phyloP scores from a whole-genome alignment of 2,329 filamentous ascomycete species.

The Pseudogymnoascus sp. region DNA sequence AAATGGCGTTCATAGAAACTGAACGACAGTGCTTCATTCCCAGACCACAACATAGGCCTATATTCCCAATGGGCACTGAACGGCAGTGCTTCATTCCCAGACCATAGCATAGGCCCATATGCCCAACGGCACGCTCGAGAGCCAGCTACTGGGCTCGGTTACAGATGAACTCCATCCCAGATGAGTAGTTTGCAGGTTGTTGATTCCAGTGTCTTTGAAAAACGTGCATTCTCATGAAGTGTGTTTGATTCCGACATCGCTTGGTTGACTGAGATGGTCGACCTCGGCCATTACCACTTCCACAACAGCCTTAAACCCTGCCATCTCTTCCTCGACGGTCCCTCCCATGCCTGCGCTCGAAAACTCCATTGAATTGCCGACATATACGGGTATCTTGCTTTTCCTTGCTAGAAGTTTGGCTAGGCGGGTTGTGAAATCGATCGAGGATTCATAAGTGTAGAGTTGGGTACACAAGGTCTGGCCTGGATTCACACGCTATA shows the following conservation, averaged over 20 bases:
- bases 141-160: not conserved
- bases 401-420: conserved; percentile 75
- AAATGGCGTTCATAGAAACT: not conserved
- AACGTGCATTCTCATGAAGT: not conserved
- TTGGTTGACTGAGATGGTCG: conserved; percentile 14
- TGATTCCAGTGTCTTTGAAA: not conserved
- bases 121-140: not conserved
- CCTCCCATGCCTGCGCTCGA: conserved; percentile 65
- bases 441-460: conserved; percentile 62
- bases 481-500: conserved; percentile 32
- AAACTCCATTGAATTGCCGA: conserved; percentile 79
- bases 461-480: conserved; percentile 71
- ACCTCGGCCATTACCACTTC: conserved; percentile 55
- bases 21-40: not conserved
- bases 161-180: not conserved
- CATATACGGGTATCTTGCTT: conserved; percentile 69
- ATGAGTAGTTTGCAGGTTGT: not conserved
- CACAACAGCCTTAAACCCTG: conserved; percentile 68
- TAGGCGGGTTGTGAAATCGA: conserved; percentile 80
- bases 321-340: conserved; percentile 88
- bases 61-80: not conserved
- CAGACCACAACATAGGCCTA: not conserved
- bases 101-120: not conserved
- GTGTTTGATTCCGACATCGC: not conserved
- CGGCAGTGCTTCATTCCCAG: not conserved